Evolutionary conservation across 306 rosid genomes (phyloP).

Genomic region (Senna siamea): DNA sequence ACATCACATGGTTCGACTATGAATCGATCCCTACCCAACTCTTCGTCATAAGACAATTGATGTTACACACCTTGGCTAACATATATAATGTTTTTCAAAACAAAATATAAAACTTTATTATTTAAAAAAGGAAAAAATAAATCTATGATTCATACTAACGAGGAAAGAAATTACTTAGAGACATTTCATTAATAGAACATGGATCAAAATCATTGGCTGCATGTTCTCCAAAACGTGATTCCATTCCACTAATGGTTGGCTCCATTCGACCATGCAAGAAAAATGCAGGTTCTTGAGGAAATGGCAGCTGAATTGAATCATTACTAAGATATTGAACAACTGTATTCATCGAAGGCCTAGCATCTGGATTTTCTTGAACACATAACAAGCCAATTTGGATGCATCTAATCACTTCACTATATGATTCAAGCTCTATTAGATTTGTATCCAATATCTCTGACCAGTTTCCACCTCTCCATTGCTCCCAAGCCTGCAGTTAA

Average conservation of each 20-base stretch:
- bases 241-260: not conserved
- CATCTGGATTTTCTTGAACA: slow-evolving; percentile 41
- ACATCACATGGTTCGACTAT: no score
- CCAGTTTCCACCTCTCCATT: slow-evolving; percentile 33
- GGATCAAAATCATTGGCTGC: not conserved
- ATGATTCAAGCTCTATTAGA: slow-evolving; percentile 16
- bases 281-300: slow-evolving; percentile 40
- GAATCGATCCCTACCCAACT: no score
- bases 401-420: slow-evolving; percentile 46
- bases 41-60: no score
- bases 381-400: slow-evolving; percentile 52
- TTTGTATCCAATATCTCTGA: slow-evolving; percentile 45
- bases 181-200: not conserved
- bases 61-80: no score
- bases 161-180: not conserved
- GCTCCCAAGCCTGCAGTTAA: slow-evolving; percentile 50
- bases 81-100: no score
- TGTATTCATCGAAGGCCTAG: slow-evolving; percentile 40
- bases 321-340: slow-evolving; percentile 36
- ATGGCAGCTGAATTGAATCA: slow-evolving; percentile 28
- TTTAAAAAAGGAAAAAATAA: no score
- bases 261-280: slow-evolving; percentile 8
- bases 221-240: not conserved
- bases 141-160: no score
- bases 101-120: no score